Base-by-base conservation (phyloP, 345 rosid genomes). In the Eutrema yunnanense region DNA sequence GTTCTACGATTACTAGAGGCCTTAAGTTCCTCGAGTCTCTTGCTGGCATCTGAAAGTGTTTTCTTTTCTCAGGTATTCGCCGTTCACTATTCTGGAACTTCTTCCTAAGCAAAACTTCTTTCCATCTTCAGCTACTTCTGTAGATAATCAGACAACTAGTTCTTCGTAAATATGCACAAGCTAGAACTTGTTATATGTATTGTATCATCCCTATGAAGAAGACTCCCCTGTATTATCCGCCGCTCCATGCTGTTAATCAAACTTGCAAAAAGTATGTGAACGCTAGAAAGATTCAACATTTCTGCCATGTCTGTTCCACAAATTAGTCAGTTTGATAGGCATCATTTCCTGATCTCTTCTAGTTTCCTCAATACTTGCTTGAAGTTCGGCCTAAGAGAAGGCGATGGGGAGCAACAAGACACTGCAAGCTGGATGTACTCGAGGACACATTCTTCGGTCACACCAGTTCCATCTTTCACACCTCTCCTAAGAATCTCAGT, bases 371-470 rank as follows among this genome's bases (percentile, higher is more conserved):
- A 69, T 4, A 87, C 84, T 85, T 84, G 91, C 78, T 82, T 85
- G 19, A 79, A 84, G 73, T 67, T 84, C 0, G 95, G 97, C 73
- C 98, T 84, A 42, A 87, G 84, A 49, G 92, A 82, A 76, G 95
- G 96, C 0, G 85, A 82, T 71, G 87, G 87, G 52, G 98, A 90
- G 77, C 91, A 89, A 63, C 97, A 90, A 62, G 91, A 78, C 84
- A 93, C 72, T 3, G 98, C 94, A 62, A 93, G 83, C 76, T 89
- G 88, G 78, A 87, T 78, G 75, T 84, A 84, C 65, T 83, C 79
- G 6, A 83, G 80, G 13, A 89, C 71, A 69, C 77, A 48, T 66
- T 86, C 94, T 82, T 90, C 88, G 9, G 82, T 71, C 36, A 86
- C 86, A 2, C 79, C 72, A 9, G 0, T 40, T 5, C 53, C 75